Evolutionary conservation across 73 alveolate genomes (phyloP).

Genomic region (Paramecium bursaria): DNA sequence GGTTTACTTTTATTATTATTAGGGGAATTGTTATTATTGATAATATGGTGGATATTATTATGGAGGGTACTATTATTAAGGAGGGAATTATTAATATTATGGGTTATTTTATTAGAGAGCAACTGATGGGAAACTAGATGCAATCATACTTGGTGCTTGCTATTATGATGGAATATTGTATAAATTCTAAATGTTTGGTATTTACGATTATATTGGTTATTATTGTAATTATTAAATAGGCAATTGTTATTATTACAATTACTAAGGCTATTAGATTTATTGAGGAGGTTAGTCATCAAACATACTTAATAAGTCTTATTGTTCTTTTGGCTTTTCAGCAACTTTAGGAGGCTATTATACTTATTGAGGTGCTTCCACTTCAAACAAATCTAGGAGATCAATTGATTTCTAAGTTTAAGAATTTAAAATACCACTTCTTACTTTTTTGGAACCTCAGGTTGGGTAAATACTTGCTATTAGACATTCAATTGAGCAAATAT

Average conservation of each 20-base stretch:
- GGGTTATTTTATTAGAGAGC: not conserved
- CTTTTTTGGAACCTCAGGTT: not conserved
- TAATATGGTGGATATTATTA: not conserved
- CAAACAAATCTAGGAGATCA: slow-evolving; percentile 45
- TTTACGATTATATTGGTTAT: not conserved
- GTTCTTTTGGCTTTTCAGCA: not conserved
- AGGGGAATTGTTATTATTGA: not conserved
- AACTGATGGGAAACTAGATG: too few species aligned
- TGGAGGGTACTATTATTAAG: not conserved
- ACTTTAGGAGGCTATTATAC: not conserved
- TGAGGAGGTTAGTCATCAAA: not conserved
- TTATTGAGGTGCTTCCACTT: slow-evolving; percentile 38
- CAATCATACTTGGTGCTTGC: too few species aligned
- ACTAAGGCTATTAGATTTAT: too few species aligned
- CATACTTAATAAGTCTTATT: not conserved
- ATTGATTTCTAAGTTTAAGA: slow-evolving; percentile 33
- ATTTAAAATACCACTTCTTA: not conserved
- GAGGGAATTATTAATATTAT: too few species aligned
- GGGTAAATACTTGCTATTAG: not conserved
- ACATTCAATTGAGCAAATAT: too few species aligned
- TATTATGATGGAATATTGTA: too few species aligned
- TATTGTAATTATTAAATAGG: not conserved
- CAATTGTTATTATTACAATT: not conserved
- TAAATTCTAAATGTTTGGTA: not conserved
- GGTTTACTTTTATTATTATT: too few species aligned